Conservation (phyloP, 257 asterid genomes). For the Ballota nigra region DNA sequence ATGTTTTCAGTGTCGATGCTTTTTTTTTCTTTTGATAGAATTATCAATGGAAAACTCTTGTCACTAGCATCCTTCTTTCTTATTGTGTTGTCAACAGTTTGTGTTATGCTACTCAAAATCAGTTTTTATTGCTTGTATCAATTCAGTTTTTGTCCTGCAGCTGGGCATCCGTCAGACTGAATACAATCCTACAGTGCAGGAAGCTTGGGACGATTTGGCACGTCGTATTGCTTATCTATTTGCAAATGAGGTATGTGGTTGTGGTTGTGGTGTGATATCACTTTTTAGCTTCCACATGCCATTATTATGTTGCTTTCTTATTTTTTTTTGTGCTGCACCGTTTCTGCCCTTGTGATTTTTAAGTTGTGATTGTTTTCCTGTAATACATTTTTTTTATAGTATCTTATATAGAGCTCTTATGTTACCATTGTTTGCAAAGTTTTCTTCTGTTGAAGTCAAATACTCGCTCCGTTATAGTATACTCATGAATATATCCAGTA, state of each 20-base stretch:
- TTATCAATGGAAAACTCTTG: background rate
- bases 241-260: constrained; percentile 66
- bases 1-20: background rate
- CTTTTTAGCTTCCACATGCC: background rate
- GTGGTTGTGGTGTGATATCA: constrained; percentile 7
- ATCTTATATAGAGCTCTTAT: background rate
- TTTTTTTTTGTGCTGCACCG: background rate
- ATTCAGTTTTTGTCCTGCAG: constrained; percentile 41
- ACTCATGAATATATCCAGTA: background rate
- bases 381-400: background rate
- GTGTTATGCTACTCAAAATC: constrained; percentile 10
- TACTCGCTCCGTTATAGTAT: background rate
- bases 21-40: background rate
- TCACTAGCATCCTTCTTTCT: background rate
- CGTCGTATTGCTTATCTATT: constrained; percentile 62
- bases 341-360: background rate
- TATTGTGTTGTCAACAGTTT: background rate
- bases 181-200: constrained; percentile 57
- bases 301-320: background rate
- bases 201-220: constrained; percentile 75
- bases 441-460: background rate
- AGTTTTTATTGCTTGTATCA: constrained; percentile 9
- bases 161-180: constrained; percentile 64
- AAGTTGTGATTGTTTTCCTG: background rate
- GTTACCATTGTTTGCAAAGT: background rate